Base-by-base conservation (phyloP, 2,329 filamentous ascomycete species). In the Monosporascus sp. region DNA sequence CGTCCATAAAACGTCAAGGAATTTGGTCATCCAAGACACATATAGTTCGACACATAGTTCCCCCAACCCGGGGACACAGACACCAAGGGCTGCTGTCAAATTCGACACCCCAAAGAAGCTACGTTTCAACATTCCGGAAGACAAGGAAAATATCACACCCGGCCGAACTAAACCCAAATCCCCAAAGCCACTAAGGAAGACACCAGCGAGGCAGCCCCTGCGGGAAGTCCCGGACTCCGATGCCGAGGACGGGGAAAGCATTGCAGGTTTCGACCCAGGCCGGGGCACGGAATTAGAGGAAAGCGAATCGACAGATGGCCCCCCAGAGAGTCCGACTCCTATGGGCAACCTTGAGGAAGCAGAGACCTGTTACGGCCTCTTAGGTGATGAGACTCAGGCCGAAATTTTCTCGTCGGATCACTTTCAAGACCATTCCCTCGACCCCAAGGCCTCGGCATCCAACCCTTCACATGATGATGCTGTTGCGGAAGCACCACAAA, bases 91-190 rank as follows among this genome's bases (percentile, higher is more conserved):
- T 14, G 53, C 56, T n/a, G 47, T 49, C n/a, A 57, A 60, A 24
- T 58, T 51, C 3, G 64, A 60, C 6, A 62, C 65, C 1, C 55
- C 49, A 1, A 68, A 67, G 52, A 61, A 54, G 48, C 20, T 63
- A 45, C 61, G 62, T 20, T 68, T 68, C 37, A 54, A 63, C 14
- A 19, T 68, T 7, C 65, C 63, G 4, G 66, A 67, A 6, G 58
- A 69, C 37, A 69, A 69, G 50, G 67, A 69, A 53, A 69, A 69
- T 46, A 62, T 68, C 44, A 69, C 67, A 1, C 67, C 67, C 14
- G 65, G 63, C 35, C 63, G 65, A 40, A 66, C 59, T 22, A 63
- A 64, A 41, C 67, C 66, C 6, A 68, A 68, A 43, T 55, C 59
- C 5, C 64, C 65, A n/a, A 69, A 66, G 48, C 55, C 56, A 9